These are phyloP conservation scores for Fusarium vanettenii DNA, from an alignment of 2,329 filamentous ascomycete species.

Conservation along the genomic window DNA sequence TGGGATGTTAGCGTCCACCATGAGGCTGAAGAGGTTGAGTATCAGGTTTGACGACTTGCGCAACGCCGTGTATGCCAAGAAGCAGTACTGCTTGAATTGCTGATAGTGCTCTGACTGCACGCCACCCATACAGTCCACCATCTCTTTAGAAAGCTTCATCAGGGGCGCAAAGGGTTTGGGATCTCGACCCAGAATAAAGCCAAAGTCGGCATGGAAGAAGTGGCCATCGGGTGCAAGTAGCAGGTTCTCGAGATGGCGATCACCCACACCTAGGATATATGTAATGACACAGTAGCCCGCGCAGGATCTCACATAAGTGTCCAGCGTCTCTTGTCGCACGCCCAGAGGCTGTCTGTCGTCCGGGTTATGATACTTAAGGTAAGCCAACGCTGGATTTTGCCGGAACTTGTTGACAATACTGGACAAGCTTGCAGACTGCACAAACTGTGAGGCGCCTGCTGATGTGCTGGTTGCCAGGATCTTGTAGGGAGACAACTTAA, in stretches of 20 bases:
- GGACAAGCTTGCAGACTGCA: slow-evolving; percentile 86
- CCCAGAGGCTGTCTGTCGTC: slow-evolving; percentile 84
- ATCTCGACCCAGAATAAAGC: slow-evolving; percentile 96
- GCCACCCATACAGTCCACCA: slow-evolving; percentile 99
- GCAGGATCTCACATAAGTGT: slow-evolving; percentile 95
- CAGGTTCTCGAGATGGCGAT: slow-evolving; percentile 95
- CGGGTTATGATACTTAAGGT: slow-evolving; percentile 89
- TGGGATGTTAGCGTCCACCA: slow-evolving; percentile 97
- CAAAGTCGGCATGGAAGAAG: slow-evolving; percentile 99
- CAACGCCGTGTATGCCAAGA: slow-evolving; percentile 91
- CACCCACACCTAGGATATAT: slow-evolving; percentile 95
- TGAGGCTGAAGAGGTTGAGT: slow-evolving; percentile 93
- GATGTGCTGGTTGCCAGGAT: slow-evolving; percentile 92
- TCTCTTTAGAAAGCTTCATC: slow-evolving; percentile 97
- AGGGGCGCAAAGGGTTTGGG: slow-evolving; percentile 97
- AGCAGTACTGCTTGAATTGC: slow-evolving; percentile 95
- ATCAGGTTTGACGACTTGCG: slow-evolving; percentile 92
- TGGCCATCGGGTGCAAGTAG: slow-evolving; percentile 89
- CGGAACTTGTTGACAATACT: slow-evolving; percentile 87
- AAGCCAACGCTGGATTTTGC: slow-evolving; percentile 78
- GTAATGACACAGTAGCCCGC: slow-evolving; percentile 99
- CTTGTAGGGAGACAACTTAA: slow-evolving; percentile 95
- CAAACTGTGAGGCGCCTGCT: slow-evolving; percentile 92
- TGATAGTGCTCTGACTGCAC: slow-evolving; percentile 82
- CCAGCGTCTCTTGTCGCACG: slow-evolving; percentile 90